phyloP scores from a whole-genome alignment of 1,284 basidiomycete genomes.

The Tremellales sp. region DNA sequence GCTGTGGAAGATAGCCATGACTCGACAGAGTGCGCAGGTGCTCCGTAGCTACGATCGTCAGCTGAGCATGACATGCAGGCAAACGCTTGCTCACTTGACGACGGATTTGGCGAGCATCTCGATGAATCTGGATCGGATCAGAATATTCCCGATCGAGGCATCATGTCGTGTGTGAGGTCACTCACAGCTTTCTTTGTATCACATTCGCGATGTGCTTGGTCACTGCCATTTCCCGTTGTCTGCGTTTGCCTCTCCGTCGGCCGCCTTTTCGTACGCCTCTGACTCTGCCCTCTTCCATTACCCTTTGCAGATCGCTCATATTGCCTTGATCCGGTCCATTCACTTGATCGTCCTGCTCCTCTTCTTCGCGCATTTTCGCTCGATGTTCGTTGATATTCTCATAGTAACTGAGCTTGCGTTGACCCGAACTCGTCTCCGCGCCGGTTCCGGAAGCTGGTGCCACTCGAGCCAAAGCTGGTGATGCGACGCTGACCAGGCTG shows the following conservation, averaged over 20 bases:
- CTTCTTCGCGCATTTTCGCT: slow-evolving; percentile 10
- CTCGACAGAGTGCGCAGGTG: slow-evolving; percentile 31
- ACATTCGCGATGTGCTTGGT: slow-evolving; percentile 30
- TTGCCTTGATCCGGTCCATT: slow-evolving; percentile 4
- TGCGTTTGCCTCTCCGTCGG: slow-evolving; percentile 20
- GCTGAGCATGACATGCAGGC: not conserved
- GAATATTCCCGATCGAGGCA: too few relatives aligned
- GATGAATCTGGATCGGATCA: slow-evolving; percentile 24
- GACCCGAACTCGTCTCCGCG: slow-evolving; percentile 22
- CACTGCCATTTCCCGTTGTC: slow-evolving; percentile 29
- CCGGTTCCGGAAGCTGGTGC: slow-evolving; percentile 26
- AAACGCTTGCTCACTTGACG: slow-evolving; percentile 23
- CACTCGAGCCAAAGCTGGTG: slow-evolving; percentile 21
- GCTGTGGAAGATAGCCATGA: slow-evolving; percentile 30
- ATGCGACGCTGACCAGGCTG: slow-evolving; percentile 17
- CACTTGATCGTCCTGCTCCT: slow-evolving; percentile 5
- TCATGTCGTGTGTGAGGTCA: not conserved
- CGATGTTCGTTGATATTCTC: slow-evolving; percentile 12
- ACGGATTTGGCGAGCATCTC: slow-evolving; percentile 32
- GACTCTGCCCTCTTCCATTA: slow-evolving; percentile 9
- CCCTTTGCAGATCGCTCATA: slow-evolving; percentile 12
- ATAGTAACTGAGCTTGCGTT: slow-evolving; percentile 26
- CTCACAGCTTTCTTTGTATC: slow-evolving; percentile 27
- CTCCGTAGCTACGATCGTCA: slow-evolving; percentile 24
- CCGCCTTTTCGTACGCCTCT: not conserved